phyloP scores from a whole-genome alignment of 1,284 basidiomycete genomes.

The Apiotrichum domesticum region DNA sequence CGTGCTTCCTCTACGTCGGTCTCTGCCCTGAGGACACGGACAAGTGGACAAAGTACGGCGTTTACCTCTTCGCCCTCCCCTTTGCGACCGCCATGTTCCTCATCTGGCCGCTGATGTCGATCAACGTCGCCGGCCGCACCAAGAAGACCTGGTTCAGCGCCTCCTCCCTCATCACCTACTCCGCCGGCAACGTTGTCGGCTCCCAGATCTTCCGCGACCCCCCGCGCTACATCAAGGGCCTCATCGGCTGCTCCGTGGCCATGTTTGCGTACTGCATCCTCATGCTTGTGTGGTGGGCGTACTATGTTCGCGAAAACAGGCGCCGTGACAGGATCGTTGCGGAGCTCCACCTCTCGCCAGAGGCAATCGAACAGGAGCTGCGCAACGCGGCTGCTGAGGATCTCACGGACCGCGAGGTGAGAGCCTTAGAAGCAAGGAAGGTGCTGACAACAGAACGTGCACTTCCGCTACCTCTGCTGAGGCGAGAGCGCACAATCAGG shows the following conservation, averaged over 20 bases:
- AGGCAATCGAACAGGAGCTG: not conserved
- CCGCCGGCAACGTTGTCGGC: constrained; percentile 12
- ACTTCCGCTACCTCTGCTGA: constrained; percentile 10
- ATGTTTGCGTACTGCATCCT: not conserved
- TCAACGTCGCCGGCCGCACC: constrained; percentile 21
- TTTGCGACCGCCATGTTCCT: constrained; percentile 14
- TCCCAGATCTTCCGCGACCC: constrained; percentile 9
- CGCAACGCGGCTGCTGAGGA: not conserved
- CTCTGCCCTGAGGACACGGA: constrained; percentile 2
- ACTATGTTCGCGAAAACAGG: constrained; percentile 1
- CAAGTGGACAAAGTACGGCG: constrained; percentile 9
- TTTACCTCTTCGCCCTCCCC: constrained; percentile 3
- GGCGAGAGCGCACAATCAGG: no score
- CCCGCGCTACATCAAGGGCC: constrained; percentile 1
- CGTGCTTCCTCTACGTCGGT: constrained; percentile 5
- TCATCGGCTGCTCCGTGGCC: not conserved
- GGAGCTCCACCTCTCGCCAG: not conserved
- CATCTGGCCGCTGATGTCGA: constrained; percentile 23
- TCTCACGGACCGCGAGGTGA: constrained; percentile 2
- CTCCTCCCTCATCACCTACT: constrained; percentile 7
- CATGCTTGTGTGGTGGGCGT: not conserved
- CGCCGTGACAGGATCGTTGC: not conserved
- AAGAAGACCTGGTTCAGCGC: constrained; percentile 9
- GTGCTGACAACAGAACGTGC: constrained; percentile 6
- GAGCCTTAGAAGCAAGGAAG: not conserved